Evolutionary conservation across 768 basidiomycete species (phyloP).

Genomic region (Mycena albidolilacea): DNA sequence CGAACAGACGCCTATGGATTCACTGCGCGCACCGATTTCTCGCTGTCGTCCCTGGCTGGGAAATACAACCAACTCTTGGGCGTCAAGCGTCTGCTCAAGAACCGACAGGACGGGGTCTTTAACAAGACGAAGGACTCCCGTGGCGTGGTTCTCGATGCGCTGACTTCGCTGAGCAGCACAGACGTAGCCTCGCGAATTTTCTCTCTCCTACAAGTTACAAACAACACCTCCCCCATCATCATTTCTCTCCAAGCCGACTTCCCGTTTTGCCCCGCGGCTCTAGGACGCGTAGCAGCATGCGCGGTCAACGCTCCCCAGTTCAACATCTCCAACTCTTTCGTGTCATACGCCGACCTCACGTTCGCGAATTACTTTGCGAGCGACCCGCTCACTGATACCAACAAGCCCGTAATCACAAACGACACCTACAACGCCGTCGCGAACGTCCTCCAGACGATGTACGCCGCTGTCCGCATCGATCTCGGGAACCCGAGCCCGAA

Average conservation of each 20-base stretch:
- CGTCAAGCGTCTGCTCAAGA: conserved; percentile 23
- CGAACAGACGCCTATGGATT: conserved; percentile 30
- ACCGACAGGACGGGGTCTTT: conserved; percentile 29
- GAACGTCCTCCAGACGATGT: conserved; percentile 44
- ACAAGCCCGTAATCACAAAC: conserved; percentile 28
- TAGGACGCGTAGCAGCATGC: conserved; percentile 39
- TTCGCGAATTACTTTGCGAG: conserved; percentile 15
- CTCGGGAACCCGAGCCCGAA: conserved; percentile 47
- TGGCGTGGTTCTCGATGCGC: conserved; percentile 25
- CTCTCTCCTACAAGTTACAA: conserved; percentile 36
- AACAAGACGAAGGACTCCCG: conserved; percentile 30
- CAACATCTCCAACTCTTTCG: conserved; percentile 37
- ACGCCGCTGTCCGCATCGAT: conserved; percentile 46
- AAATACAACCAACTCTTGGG: conserved; percentile 40
- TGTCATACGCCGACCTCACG: conserved; percentile 29
- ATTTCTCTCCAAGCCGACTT: conserved; percentile 44
- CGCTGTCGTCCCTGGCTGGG: conserved; percentile 39
- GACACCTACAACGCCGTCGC: conserved; percentile 28
- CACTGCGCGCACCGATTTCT: conserved; percentile 40
- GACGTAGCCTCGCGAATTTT: conserved; percentile 40
- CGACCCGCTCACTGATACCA: conserved; percentile 1
- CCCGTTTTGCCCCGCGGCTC: conserved; percentile 42
- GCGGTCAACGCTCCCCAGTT: conserved; percentile 36
- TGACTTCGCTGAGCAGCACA: conserved; percentile 18
- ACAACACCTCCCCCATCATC: conserved; percentile 38